Conservation (phyloP, 305 asterid species). For the Plantago rigida region DNA sequence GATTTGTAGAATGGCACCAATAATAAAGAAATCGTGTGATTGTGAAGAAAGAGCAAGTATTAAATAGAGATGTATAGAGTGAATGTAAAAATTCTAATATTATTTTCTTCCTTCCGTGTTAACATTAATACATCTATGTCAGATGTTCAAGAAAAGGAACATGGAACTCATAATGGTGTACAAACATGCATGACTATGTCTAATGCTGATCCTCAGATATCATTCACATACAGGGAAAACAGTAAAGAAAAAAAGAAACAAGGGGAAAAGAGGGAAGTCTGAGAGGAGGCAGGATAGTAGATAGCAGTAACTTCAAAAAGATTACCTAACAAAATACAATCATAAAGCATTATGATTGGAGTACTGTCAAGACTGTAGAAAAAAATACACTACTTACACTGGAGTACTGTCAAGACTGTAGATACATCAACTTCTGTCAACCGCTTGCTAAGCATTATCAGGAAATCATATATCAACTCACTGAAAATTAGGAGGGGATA, state of each 20-base stretch:
- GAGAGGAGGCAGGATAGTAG: slow-evolving; percentile 4
- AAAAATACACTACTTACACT: slow-evolving; percentile 42
- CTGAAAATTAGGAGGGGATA: slow-evolving; percentile 36
- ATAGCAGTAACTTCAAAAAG: not conserved
- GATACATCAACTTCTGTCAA: slow-evolving; percentile 90
- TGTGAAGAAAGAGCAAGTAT: no score
- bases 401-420: slow-evolving; percentile 66
- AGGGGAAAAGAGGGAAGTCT: not conserved
- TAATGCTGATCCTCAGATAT: not conserved
- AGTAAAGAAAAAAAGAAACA: not conserved
- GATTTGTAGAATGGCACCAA: no score
- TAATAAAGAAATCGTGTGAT: no score
- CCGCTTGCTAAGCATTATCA: slow-evolving; percentile 75
- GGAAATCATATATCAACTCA: slow-evolving; percentile 81
- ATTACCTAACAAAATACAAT: not conserved
- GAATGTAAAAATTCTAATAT: no score
- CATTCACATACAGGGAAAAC: not conserved
- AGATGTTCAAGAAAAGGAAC: not conserved
- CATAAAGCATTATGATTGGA: slow-evolving; percentile 46
- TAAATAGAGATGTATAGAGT: no score
- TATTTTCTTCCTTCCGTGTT: no score
- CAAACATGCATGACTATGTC: slow-evolving; percentile 7
- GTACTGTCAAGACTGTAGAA: slow-evolving; percentile 53
- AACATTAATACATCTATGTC: no score
- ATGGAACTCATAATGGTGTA: not conserved